A percentile compares a stretch with the other conserved stretches of the same genome.
Evolutionary conservation across 2,329 filamentous ascomycete genomes (phyloP).

Genomic region (Calycina herbarum): DNA sequence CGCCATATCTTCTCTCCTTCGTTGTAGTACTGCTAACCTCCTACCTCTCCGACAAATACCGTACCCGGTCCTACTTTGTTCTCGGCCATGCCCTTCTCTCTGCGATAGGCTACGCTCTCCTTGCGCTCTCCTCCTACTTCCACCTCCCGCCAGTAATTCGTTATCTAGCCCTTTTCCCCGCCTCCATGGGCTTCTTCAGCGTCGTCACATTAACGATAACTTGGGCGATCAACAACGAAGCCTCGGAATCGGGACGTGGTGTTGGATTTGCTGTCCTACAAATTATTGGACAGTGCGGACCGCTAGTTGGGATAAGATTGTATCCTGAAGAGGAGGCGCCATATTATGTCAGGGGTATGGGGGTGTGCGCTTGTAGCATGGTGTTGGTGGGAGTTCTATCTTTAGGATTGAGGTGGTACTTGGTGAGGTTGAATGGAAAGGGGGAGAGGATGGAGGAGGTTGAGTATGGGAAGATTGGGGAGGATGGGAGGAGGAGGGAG

Average conservation of each 20-base stretch:
- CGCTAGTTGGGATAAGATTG: conserved; percentile 52
- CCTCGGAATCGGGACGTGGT: conserved; percentile 66
- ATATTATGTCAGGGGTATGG: conserved; percentile 50
- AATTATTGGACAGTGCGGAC: conserved; percentile 55
- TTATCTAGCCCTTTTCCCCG: conserved; percentile 77
- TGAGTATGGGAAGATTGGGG: conserved; percentile 25
- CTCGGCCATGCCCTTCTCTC: conserved; percentile 70
- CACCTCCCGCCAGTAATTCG: conserved; percentile 50
- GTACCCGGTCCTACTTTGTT: conserved; percentile 64
- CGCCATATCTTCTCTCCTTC: conserved; percentile 79
- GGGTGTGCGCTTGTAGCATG: conserved; percentile 52
- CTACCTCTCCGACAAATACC: conserved; percentile 66
- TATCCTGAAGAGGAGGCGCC: conserved; percentile 52
- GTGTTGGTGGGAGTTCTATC: conserved; percentile 45
- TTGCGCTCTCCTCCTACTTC: conserved; percentile 57
- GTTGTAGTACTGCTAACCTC: conserved; percentile 69
- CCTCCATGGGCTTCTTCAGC: conserved; percentile 77
- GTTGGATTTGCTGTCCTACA: conserved; percentile 80
- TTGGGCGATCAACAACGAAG: conserved; percentile 87
- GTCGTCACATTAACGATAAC: conserved; percentile 82
- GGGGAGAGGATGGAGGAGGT: background rate
- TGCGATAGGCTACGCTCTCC: conserved; percentile 56
- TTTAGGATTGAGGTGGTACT: conserved; percentile 41
- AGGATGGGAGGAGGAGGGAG: conserved; percentile 14
- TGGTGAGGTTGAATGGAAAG: conserved; percentile 31